Evolutionary conservation across 208 protist genomes (phyloP).

Genomic region (Wallacemonas sp.): DNA sequence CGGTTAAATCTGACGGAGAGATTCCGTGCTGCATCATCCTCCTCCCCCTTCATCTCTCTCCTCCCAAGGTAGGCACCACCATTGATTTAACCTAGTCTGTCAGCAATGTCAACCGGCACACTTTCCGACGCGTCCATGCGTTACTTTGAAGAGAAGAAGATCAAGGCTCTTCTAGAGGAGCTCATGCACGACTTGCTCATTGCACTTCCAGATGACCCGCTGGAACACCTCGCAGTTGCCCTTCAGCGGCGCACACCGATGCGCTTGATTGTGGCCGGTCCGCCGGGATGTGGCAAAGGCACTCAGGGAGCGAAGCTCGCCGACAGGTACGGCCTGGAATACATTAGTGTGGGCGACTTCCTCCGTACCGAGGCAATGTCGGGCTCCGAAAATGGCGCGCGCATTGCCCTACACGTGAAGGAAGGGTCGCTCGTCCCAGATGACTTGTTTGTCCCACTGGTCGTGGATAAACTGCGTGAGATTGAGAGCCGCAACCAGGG

Average conservation of each 20-base stretch:
- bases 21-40: too few species aligned
- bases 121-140: conserved; percentile 52
- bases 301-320: conserved; percentile 84
- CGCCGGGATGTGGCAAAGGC: conserved; percentile 90
- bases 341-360: conserved; percentile 81
- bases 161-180: conserved; percentile 69
- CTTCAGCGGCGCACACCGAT: conserved; percentile 44
- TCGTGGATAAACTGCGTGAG: conserved; percentile 45
- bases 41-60: too few species aligned
- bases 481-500: conserved; percentile 42
- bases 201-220: conserved; percentile 63
- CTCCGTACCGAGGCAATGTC: conserved; percentile 42
- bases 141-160: conserved; percentile 75
- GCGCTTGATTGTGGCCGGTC: conserved; percentile 76
- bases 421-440: conserved; percentile 71
- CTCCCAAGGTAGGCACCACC: too few species aligned
- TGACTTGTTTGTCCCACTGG: conserved; percentile 66
- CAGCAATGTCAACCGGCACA: conserved; percentile 63
- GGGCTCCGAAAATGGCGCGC: conserved; percentile 39
- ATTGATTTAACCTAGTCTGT: too few species aligned
- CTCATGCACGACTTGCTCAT: conserved; percentile 74
- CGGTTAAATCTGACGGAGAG: too few species aligned
- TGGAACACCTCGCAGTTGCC: conserved; percentile 48
- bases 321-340: conserved; percentile 74
- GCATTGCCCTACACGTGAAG: conserved; percentile 58